phyloP scores from a whole-genome alignment of 768 basidiomycete species.

The Boletus rubroflammeus region DNA sequence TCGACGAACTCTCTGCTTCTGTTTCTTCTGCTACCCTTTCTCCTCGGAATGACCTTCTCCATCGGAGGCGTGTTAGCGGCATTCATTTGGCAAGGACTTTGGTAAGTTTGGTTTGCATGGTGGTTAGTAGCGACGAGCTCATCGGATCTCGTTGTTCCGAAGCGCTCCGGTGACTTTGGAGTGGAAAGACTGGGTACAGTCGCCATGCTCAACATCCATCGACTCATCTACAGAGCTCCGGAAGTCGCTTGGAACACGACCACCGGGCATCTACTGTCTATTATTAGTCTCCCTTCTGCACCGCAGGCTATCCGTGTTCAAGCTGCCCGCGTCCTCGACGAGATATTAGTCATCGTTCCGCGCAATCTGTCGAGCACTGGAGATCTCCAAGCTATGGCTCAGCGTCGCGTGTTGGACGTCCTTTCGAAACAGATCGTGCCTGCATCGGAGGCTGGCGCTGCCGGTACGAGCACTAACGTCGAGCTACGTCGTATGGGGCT shows the following conservation, averaged over 20 bases:
- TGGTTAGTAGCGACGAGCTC: background rate
- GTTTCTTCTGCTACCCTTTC: conserved; percentile 36
- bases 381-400: conserved; percentile 66
- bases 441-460: conserved; percentile 35
- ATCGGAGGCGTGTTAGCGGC: conserved; percentile 78
- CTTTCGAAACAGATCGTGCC: conserved; percentile 75
- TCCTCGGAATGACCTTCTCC: conserved; percentile 41
- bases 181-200: conserved; percentile 81
- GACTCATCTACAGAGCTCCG: conserved; percentile 79
- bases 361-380: conserved; percentile 59
- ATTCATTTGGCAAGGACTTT: conserved; percentile 79
- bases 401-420: conserved; percentile 81
- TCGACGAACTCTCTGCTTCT: conserved; percentile 34
- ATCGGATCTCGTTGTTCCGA: background rate
- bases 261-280: conserved; percentile 73
- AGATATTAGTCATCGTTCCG: conserved; percentile 75
- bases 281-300: conserved; percentile 66
- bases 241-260: conserved; percentile 83
- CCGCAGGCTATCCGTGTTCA: conserved; percentile 82
- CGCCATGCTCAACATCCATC: conserved; percentile 77
- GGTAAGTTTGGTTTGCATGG: conserved; percentile 42
- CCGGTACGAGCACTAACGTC: conserved; percentile 48
- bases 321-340: conserved; percentile 83
- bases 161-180: conserved; percentile 95
- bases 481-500: conserved; percentile 87